Conservation (phyloP, 768 basidiomycete species). For the Russula brevipes region DNA sequence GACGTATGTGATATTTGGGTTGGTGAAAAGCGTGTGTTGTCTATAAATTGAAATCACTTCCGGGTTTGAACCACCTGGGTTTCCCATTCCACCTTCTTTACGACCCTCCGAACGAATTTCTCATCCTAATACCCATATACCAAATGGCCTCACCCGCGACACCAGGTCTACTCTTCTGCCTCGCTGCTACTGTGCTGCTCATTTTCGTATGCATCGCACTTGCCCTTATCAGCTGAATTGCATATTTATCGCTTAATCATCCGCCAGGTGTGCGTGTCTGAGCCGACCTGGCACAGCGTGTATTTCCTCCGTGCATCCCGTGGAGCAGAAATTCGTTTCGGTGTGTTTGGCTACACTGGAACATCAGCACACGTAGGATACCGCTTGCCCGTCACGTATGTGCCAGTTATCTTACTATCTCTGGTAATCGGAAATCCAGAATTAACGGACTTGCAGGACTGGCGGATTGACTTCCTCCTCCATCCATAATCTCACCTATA, state of each 20-base stretch:
- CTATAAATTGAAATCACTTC: conserved; percentile 1
- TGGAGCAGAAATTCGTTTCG: conserved; percentile 47
- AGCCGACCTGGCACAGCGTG: conserved; percentile 68
- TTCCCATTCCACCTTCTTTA: not conserved
- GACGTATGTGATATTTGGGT: not conserved
- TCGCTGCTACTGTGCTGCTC: conserved; percentile 64
- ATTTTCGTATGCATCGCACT: conserved; percentile 50
- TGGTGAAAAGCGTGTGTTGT: too few relatives aligned
- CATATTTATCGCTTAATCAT: not conserved
- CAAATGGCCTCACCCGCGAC: conserved; percentile 53
- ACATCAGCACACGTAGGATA: conserved; percentile 55
- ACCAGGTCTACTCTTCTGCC: conserved; percentile 68
- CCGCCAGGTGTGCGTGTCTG: conserved; percentile 59
- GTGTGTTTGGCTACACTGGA: conserved; percentile 75
- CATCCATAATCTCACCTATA: conserved; percentile 65
- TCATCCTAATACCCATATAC: not conserved
- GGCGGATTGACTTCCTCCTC: conserved; percentile 44
- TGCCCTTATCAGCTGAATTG: not conserved
- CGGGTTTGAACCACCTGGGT: not conserved
- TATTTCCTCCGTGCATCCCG: conserved; percentile 57
- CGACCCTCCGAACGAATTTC: not conserved
- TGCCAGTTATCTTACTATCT: conserved; percentile 8
- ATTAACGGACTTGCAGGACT: conserved; percentile 33
- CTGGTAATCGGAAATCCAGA: not conserved
- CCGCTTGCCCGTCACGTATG: conserved; percentile 46